Base-by-base conservation (phyloP, 75 land plant species). In the Chamaecyparis obtusa region DNA sequence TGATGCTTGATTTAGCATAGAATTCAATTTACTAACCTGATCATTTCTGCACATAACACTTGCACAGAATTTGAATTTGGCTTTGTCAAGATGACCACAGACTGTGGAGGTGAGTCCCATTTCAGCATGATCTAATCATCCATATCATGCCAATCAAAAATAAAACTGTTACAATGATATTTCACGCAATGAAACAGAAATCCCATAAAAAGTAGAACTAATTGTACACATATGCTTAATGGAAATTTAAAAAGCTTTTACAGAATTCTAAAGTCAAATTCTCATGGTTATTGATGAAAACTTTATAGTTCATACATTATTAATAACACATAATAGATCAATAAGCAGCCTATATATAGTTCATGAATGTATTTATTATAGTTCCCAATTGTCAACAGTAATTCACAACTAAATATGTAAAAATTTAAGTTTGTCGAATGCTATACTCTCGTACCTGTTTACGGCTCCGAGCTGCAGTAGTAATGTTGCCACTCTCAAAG, bases 101-200 rank as follows among this genome's bases (percentile, higher is more conserved):
- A 96, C 87, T 93, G 96, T 54, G 99, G 99, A 55, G 90, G 90
- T 77, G 97, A 87, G 82, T 98, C 96, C 99, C 99, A 98, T 69
- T 91, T 94, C 90, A 98, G 86, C 46, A 92, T 92, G 76, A 98
- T 98, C 99, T 98, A 93, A 84, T 86, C 44, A 39, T 83, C 27
- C 83, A 43, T 84, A 35, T 21, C 54, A 87, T n/a, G 54, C 39
- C n/a, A 49, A 84, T 14, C 46, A 56, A 17, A 67, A 71, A 56
- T 33, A 85, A 44, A 44, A 71, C 48, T 86, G 75, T 46, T 86
- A 27, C 9, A 5, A 71, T 72, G 1, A 10, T 1, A 27, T 35
- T 21, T 37, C 43, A 41, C 4, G n/a, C 35, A 36, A 69, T 64
- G 33, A 64, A 86, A 85, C 55, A 85, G 78, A 35, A 16, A 57